Evolutionary conservation across 148 eudicot genomes (phyloP).

Genomic region (Linanthus parryae): DNA sequence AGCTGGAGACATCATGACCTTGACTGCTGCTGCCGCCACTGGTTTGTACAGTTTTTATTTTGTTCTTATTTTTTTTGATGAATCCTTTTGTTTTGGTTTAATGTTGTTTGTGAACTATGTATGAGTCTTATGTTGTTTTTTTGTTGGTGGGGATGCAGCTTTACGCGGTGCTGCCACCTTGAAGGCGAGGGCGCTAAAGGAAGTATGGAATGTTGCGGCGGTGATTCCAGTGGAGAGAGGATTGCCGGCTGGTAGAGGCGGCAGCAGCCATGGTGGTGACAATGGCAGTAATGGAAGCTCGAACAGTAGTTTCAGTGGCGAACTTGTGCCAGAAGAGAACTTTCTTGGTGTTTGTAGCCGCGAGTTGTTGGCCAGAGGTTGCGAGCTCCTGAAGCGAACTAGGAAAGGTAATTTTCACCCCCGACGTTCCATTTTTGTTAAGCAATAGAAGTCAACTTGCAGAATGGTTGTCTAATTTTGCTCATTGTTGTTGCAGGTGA

Average conservation of each 20-base stretch:
- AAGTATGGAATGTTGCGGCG: slow-evolving; percentile 88
- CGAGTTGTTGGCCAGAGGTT: slow-evolving; percentile 74
- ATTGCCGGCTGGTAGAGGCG: slow-evolving; percentile 20
- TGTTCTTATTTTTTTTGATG: not conserved
- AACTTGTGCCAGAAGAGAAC: slow-evolving; percentile 69
- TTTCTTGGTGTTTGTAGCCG: slow-evolving; percentile 73
- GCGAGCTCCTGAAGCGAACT: slow-evolving; percentile 82
- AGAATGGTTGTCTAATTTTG: not conserved
- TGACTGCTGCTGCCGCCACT: slow-evolving; percentile 95
- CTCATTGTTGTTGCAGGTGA: slow-evolving; percentile 50
- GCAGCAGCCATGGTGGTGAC: not conserved
- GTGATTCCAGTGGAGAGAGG: slow-evolving; percentile 83
- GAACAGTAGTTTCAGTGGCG: slow-evolving; percentile 66
- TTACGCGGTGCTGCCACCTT: slow-evolving; percentile 87
- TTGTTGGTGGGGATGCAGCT: slow-evolving; percentile 30
- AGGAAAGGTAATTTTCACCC: slow-evolving; percentile 47
- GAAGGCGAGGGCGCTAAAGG: slow-evolving; percentile 90
- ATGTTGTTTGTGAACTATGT: not conserved
- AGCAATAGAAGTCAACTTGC: not conserved
- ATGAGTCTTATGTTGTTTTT: not conserved
- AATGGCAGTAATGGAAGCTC: slow-evolving; percentile 46
- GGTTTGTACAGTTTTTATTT: slow-evolving; percentile 24
- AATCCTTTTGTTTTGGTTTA: not conserved
- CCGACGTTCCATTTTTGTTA: not conserved
- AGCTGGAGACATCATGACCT: slow-evolving; percentile 86